Percentiles rank a stretch among this genome's conserved stretches.
phyloP scores from a whole-genome alignment of 1,139 yeast species.

The Lodderomyces margitis region DNA sequence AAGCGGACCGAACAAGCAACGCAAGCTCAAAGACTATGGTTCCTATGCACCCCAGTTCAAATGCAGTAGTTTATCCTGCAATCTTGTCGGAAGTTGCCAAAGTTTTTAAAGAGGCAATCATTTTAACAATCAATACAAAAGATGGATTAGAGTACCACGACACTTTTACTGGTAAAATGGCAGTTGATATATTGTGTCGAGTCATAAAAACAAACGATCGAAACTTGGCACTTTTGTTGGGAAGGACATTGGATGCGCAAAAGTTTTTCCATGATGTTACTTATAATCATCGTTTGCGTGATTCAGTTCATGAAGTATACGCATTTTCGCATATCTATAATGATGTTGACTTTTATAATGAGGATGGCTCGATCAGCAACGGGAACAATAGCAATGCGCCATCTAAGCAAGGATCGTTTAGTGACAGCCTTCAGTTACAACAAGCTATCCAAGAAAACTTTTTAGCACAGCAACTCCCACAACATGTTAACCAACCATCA shows the following conservation, averaged over 20 bases:
- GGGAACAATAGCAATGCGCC: slow-evolving; percentile 17
- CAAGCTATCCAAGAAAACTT: slow-evolving; percentile 14
- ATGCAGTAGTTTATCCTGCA: slow-evolving; percentile 84
- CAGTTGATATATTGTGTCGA: slow-evolving; percentile 83
- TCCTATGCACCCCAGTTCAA: slow-evolving; percentile 26
- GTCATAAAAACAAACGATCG: slow-evolving; percentile 89
- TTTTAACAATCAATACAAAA: slow-evolving; percentile 76
- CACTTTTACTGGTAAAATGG: slow-evolving; percentile 92
- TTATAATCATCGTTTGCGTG: slow-evolving; percentile 88
- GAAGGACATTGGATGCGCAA: slow-evolving; percentile 93
- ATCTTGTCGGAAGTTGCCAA: slow-evolving; percentile 81
- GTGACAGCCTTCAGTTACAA: slow-evolving; percentile 18
- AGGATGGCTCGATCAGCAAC: slow-evolving; percentile 25
- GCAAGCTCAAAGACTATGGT: slow-evolving; percentile 9
- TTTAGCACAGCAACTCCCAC: slow-evolving; percentile 22
- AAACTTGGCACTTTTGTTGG: slow-evolving; percentile 81
- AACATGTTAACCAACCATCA: slow-evolving; percentile 13
- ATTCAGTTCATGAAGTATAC: slow-evolving; percentile 82
- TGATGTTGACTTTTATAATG: slow-evolving; percentile 37
- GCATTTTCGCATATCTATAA: slow-evolving; percentile 67
- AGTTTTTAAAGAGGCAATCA: slow-evolving; percentile 68
- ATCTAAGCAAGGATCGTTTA: slow-evolving; percentile 34
- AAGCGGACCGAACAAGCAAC: slow-evolving; percentile 32
- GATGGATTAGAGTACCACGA: slow-evolving; percentile 95
- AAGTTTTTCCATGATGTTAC: slow-evolving; percentile 94